phyloP scores from a whole-genome alignment of 2,329 filamentous ascomycete genomes.

The Fusarium sp. region DNA sequence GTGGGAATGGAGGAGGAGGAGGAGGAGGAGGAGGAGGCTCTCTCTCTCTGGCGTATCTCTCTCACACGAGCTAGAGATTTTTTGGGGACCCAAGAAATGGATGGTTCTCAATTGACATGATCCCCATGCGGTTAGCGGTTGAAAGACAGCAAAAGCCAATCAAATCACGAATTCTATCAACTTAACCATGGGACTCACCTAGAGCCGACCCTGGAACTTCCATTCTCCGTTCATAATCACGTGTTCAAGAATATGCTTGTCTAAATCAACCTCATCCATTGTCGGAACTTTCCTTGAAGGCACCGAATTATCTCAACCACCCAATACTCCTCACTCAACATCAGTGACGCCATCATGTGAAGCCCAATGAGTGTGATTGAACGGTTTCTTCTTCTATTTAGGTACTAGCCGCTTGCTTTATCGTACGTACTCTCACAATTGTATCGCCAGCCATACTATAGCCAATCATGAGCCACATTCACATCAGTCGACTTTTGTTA shows the following conservation, averaged over 20 bases:
- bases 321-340: neutral
- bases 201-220: neutral
- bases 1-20: neutral
- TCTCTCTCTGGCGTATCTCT: conserved; percentile 7
- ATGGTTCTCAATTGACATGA: conserved; percentile 39
- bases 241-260: conserved; percentile 2
- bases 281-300: neutral
- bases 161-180: neutral
- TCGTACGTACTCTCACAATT: neutral
- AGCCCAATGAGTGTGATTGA: neutral
- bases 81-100: conserved; percentile 39
- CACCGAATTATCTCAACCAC: neutral
- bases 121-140: conserved; percentile 31
- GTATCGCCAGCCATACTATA: neutral
- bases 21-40: neutral
- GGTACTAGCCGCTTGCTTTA: neutral
- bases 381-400: neutral
- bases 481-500: conserved; percentile 44
- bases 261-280: conserved; percentile 21
- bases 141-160: conserved; percentile 17
- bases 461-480: conserved; percentile 32
- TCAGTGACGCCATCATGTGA: neutral
- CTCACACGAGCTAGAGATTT: conserved; percentile 48
- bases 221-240: conserved; percentile 18
- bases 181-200: neutral